Evolutionary conservation across 2,329 filamentous ascomycete genomes (phyloP).

Genomic region (Pyrenophora graminea): DNA sequence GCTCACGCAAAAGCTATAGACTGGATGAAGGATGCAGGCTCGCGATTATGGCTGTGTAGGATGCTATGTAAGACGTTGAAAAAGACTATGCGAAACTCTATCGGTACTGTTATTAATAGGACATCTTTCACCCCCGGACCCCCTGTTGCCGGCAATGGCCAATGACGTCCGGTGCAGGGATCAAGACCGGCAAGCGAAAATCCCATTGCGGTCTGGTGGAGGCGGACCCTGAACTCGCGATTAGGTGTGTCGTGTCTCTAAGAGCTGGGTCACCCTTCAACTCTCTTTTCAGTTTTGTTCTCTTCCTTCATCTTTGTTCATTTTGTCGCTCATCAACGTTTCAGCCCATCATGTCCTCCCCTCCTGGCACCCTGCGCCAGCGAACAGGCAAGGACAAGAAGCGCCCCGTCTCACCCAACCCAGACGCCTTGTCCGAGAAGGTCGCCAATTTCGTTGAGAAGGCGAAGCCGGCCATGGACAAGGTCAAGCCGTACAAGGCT

Average conservation of each 20-base stretch:
- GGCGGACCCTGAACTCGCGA: constrained; percentile 23
- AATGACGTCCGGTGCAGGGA: constrained; percentile 15
- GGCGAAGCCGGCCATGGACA: constrained; percentile 36
- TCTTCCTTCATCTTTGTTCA: constrained; percentile 17
- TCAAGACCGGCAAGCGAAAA: constrained; percentile 14
- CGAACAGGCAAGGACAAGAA: constrained; percentile 47
- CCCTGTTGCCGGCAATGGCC: background rate
- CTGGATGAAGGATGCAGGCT: no score
- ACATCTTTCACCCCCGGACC: background rate
- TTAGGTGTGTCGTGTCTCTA: constrained; percentile 30
- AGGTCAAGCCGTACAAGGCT: constrained; percentile 39
- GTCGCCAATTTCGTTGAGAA: constrained; percentile 34
- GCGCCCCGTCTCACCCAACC: constrained; percentile 43
- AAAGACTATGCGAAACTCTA: no score
- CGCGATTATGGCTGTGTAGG: no score
- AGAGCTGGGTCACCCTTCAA: constrained; percentile 22
- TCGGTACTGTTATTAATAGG: no score
- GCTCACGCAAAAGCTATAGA: no score
- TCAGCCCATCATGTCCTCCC: constrained; percentile 44
- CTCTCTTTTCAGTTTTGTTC: constrained; percentile 21
- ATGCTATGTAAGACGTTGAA: no score
- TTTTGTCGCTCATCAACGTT: constrained; percentile 24
- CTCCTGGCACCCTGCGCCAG: constrained; percentile 44
- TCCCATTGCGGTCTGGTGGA: constrained; percentile 11
- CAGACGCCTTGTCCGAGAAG: constrained; percentile 37